Evolutionary conservation across 2,329 filamentous ascomycete genomes (phyloP).

Genomic region (Aureobasidium sp.): DNA sequence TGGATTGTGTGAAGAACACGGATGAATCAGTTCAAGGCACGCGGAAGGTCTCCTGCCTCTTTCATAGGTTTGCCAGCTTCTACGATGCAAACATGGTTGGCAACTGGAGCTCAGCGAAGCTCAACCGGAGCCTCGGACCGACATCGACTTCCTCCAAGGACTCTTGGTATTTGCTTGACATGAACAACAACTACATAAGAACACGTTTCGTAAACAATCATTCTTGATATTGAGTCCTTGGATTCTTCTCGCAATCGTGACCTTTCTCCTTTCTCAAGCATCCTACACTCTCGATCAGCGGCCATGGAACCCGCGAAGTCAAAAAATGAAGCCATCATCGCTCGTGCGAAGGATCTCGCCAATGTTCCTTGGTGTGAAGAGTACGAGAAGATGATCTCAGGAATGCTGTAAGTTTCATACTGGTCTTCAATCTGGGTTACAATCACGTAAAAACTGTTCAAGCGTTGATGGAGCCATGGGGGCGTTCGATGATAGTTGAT

Average conservation of each 20-base stretch:
- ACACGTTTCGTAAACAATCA: slow-evolving; percentile 10
- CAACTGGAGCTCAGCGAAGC: too few relatives aligned
- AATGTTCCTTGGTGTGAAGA: slow-evolving; percentile 53
- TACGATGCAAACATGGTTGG: too few relatives aligned
- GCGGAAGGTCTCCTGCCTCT: not conserved
- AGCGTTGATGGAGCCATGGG: too few relatives aligned
- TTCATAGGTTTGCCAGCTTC: not conserved
- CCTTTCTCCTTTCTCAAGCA: not conserved
- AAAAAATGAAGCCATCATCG: slow-evolving; percentile 15
- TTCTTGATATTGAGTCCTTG: not conserved
- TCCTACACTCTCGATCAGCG: not conserved
- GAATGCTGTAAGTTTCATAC: slow-evolving; percentile 46
- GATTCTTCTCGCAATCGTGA: not conserved
- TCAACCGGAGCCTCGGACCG: not conserved
- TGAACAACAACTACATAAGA: not conserved
- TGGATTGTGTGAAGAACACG: too few relatives aligned
- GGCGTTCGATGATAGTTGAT: too few relatives aligned
- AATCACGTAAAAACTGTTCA: too few relatives aligned
- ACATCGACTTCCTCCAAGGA: not conserved
- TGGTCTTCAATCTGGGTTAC: too few relatives aligned
- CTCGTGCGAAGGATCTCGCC: slow-evolving; percentile 39
- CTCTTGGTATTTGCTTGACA: slow-evolving; percentile 4
- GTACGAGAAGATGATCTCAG: slow-evolving; percentile 59
- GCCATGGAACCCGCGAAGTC: slow-evolving; percentile 11
- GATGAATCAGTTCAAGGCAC: not conserved